These are phyloP conservation scores for Arthrobotrys conoides DNA, from an alignment of 2,329 filamentous ascomycete species.

Conservation along the genomic window DNA sequence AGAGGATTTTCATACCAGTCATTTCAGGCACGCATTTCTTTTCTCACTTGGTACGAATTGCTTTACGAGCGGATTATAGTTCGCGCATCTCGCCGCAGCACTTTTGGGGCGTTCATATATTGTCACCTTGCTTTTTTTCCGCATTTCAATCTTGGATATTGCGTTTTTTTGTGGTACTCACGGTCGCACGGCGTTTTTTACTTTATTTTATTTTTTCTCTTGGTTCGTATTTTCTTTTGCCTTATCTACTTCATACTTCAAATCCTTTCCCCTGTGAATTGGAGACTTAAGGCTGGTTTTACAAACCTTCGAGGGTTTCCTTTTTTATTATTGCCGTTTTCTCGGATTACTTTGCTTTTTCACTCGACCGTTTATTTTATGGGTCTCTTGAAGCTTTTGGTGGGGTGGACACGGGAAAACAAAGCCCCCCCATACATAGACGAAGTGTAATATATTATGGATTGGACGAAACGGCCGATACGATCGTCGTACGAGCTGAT, in stretches of 20 bases:
- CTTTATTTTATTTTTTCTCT: neutral
- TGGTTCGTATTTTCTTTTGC: neutral
- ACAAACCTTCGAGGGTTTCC: constrained; percentile 16
- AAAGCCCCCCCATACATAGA: neutral
- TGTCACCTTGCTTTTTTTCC: constrained; percentile 22
- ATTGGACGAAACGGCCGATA: neutral
- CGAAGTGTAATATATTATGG: neutral
- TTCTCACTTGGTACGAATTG: neutral
- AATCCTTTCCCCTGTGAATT: neutral
- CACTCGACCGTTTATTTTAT: neutral
- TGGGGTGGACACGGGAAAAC: neutral
- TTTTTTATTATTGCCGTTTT: constrained; percentile 10
- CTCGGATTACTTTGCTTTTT: constrained; percentile 5
- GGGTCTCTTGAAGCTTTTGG: neutral
- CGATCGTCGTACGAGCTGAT: constrained; percentile 6
- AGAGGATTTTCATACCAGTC: neutral
- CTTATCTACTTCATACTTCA: neutral
- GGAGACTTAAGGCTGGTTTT: constrained; percentile 26
- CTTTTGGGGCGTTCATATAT: constrained; percentile 3
- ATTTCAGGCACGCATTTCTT: constrained; percentile 7
- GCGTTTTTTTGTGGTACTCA: constrained; percentile 29
- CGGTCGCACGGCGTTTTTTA: constrained; percentile 43
- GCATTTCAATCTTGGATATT: constrained; percentile 10
- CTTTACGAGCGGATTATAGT: neutral
- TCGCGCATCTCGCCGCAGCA: constrained; percentile 6